Percentiles rank a stretch among this genome's conserved stretches.
These are phyloP conservation scores for Trichoderma sp. DNA, from an alignment of 2,329 filamentous ascomycete species.

Conservation along the genomic window DNA sequence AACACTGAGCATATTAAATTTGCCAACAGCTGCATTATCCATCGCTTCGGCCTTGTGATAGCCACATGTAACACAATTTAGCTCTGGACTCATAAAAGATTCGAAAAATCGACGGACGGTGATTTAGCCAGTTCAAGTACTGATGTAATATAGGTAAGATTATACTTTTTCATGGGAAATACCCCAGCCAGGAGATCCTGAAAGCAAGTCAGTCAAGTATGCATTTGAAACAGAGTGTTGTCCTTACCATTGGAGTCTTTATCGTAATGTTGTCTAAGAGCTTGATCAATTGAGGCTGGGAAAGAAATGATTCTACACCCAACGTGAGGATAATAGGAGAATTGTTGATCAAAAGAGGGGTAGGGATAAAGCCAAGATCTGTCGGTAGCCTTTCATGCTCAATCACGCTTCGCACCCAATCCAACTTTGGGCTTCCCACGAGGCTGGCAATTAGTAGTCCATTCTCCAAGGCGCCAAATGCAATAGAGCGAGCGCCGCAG, in stretches of 20 bases:
- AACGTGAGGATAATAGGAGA: neutral
- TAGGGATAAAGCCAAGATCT: neutral
- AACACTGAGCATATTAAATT: too few species aligned
- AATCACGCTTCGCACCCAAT: constrained; percentile 9
- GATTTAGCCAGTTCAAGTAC: neutral
- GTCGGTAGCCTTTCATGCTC: constrained; percentile 19
- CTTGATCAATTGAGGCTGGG: neutral
- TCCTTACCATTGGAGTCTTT: neutral
- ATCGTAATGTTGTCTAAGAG: neutral
- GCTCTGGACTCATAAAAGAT: neutral
- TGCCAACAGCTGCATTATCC: too few species aligned
- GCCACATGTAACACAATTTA: neutral
- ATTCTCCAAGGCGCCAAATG: constrained; percentile 7
- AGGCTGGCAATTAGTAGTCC: neutral
- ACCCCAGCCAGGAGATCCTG: constrained; percentile 4
- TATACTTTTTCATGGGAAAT: constrained; percentile 6
- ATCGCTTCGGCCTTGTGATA: too few species aligned
- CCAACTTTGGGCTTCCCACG: neutral
- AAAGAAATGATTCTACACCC: neutral
- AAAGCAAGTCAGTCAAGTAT: neutral
- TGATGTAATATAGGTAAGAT: neutral
- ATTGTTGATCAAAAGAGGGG: neutral
- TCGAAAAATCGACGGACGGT: neutral
- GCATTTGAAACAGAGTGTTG: neutral
- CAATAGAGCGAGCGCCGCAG: constrained; percentile 15